Base-by-base conservation (phyloP, 1,284 basidiomycete genomes). In the Ceratobasidium sp. region DNA sequence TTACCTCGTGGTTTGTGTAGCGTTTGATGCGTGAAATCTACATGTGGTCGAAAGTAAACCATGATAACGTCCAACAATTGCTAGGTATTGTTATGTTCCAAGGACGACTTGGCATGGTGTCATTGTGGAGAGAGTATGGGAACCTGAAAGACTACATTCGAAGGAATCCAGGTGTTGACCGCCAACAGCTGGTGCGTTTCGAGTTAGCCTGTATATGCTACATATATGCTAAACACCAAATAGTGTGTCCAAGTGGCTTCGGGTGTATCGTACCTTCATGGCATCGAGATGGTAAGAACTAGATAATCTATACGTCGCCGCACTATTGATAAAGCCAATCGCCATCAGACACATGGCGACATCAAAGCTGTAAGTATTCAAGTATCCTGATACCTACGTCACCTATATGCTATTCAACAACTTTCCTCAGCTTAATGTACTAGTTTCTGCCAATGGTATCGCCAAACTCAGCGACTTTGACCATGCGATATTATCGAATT, bases 101-200 rank as follows among this genome's bases (percentile, higher is more conserved):
- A 51, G 50, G 50, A 24, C 50, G 50, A 51, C 24, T 51, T 19
- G 50, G 50, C 19, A 51, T 51, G 50, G 50, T 51, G 50, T 51
- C 50, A 17, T 17, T 51, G 6, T 51, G 50, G 50, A 51, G 17
- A 24, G 50, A 51, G 15, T 17, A 51, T 51, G 50, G 50, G 17
- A 51, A 51, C 15, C 4, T 51, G 24, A 5, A 17, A 24, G 50
- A 51, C 6, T 51, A 51, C 24, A 19, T 51, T 51, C 24, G 24
- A 19, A 51, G 19, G 15, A 51, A 51, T 51, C 50, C 50, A 17
- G 24, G 50, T 17, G 50, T 51, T n/a, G 50, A 51, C 24, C 50
- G 50, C 24, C 24, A 51, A 5, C 24, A 19, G 5, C 50, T 51
- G 19, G 50, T 51, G 24, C 24, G 50, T 51, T 51, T 17, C 4